Conservation (phyloP, 306 rosid genomes). For the Lagenaria siceraria region DNA sequence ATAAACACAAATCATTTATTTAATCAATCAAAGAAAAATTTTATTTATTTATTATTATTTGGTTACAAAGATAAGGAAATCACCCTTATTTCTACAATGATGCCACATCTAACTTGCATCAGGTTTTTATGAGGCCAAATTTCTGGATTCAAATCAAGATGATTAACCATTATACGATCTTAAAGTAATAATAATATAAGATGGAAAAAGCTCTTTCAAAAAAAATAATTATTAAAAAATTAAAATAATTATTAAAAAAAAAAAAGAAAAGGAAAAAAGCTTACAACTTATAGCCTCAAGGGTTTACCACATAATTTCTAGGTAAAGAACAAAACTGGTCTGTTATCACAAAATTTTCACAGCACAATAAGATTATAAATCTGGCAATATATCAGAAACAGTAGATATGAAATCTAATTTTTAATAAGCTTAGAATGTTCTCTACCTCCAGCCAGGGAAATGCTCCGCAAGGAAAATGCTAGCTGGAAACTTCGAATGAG, state of each 20-base stretch:
- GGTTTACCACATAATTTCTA: background rate
- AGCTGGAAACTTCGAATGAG: slow-evolving; percentile 70
- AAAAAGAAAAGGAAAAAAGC: too few relatives aligned
- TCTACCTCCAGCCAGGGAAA: slow-evolving; percentile 61
- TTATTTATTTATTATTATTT: background rate
- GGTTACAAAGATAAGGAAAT: background rate
- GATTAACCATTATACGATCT: background rate
- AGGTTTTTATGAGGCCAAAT: background rate
- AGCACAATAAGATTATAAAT: background rate
- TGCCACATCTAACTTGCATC: background rate
- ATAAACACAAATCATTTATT: background rate
- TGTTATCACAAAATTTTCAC: background rate
- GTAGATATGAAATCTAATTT: background rate
- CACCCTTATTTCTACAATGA: background rate
- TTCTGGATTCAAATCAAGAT: background rate
- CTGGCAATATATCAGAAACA: background rate
- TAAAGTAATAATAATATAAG: background rate
- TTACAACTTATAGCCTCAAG: background rate
- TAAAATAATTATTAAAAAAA: too few relatives aligned
- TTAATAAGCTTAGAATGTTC: background rate
- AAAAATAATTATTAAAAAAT: too few relatives aligned
- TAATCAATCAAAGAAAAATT: background rate
- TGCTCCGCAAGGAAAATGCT: slow-evolving; percentile 65
- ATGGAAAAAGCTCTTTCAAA: too few relatives aligned
- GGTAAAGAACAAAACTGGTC: background rate